Base-by-base conservation (phyloP, 495 filamentous ascomycete genomes). In the Penicillium robsamsonii region DNA sequence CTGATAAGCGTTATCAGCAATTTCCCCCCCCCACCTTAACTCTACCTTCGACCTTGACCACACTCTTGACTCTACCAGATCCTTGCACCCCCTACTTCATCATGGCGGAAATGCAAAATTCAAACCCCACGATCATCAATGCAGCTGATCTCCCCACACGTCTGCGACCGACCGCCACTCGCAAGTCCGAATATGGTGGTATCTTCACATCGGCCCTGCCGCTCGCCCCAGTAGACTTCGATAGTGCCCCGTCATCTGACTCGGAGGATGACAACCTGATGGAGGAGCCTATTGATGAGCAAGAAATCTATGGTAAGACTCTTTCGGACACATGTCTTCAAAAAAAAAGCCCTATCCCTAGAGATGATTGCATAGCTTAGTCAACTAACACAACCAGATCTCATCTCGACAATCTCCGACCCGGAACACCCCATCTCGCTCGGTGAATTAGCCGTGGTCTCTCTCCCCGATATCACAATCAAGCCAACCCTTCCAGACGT, bases 341-440 rank as follows among this genome's bases (percentile, higher is more conserved):
- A 38, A 38, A 38, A 38, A 35, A 35, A 15, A 35, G 31, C 31
- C 12, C 12, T 29, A n/a, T 18, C 47, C 37, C 33, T 15, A 13
- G 35, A 46, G 30, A 40, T 27, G 37, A 37, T 30, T 10, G 4
- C 35, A 29, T 61, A n/a, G 44, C 43, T 44, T 37, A 33, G 25
- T 45, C 25, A 12, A 42, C 49, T 59, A 27, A 49, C 7, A 45
- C 20, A 8, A 37, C 61, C 64, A 96, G 94, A 98, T 74, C 82
- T 97, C 33, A 91, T 98, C 55, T 89, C 91, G 44, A 85, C 88
- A 48, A 96, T 98, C 59, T 92, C 90, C 25, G 94, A 98, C 70
- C 94, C 94, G 2, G 94, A 98, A 74, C 94, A 97, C 63, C 94
- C 94, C 22, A 82, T 97, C 15, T 95, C 92, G 0, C 81, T 98